Evolutionary conservation across 345 rosid species (phyloP), one percentile per base, ranked within the genome.

Genomic region (Salix dunnii): DNA sequence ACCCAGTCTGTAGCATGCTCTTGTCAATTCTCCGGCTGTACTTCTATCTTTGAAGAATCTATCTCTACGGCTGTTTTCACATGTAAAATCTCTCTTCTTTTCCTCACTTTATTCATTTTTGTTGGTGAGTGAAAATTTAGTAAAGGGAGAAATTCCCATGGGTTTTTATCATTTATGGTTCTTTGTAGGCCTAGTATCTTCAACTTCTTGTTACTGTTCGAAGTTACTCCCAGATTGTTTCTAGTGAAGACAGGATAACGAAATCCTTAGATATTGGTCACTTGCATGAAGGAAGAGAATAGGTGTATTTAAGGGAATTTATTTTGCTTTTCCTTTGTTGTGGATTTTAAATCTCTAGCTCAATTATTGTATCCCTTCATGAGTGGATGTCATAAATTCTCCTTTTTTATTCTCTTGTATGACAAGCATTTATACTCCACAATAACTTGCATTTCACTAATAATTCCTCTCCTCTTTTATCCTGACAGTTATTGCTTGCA

Each of bases 1-100:
- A 36, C 13, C 49, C 48, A n/a, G 42, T 30, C 63, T 33, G 40
- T 18, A 17, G 38, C 66, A 43, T 27, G 40, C 42, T 62, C 35
- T 74, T 75, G 79, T 68, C 36, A 76, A 79, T 67, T 80, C 75
- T 46, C 36, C 68, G 51, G 62, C 20, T 74, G 67, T 64, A 25
- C 77, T 64, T 75, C 83, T 38, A 4, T 61, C 23, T 35, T 75
- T 67, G 23, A 51, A 67, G 65, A 51, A 21, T 49, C 3, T 74
- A 40, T 28, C 21, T 74, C 23, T 30, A 5, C 6, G n/a, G 43
- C 14, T 13, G n/a, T 17, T 20, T 10, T 28, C 49, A 21, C 35
- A 18, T 67, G 16, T 67, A 23, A 27, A 18, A 46, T 14, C 43
- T 3, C 43, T 3, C 55, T 42, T 4, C 53, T 35, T 65, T 55